phyloP scores from a whole-genome alignment of 129 eudicot species.

The Arctium minus region DNA sequence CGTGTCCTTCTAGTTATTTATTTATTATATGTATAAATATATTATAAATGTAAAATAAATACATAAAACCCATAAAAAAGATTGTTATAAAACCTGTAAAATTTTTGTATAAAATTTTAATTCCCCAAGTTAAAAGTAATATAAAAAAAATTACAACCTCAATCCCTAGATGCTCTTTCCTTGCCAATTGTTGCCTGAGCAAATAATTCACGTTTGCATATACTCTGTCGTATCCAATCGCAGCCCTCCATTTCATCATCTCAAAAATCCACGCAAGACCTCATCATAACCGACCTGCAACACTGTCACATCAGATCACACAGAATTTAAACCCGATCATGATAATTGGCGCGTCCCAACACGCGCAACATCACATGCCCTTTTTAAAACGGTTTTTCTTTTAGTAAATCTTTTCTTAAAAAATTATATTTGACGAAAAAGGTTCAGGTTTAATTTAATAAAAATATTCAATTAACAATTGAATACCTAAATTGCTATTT shows the following conservation, averaged over 20 bases:
- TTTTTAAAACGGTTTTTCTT: background rate
- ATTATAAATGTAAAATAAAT: no score
- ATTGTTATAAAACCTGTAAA: no score
- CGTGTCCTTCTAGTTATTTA: no score
- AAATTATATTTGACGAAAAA: background rate
- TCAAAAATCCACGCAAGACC: background rate
- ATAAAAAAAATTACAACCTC: no score
- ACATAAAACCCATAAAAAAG: no score
- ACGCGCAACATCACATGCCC: background rate
- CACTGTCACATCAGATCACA: background rate
- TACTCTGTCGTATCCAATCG: background rate
- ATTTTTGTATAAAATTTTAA: no score
- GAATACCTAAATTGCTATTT: no score
- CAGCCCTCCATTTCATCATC: slow-evolving; percentile 6
- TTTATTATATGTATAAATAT: no score
- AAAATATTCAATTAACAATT: no score
- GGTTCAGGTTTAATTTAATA: background rate
- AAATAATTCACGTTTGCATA: background rate
- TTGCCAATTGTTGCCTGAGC: background rate
- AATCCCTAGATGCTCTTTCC: no score
- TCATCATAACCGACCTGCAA: background rate
- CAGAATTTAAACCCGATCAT: background rate
- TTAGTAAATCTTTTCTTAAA: no score
- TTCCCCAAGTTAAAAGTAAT: no score
- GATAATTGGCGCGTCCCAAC: background rate